Base-by-base conservation (phyloP, 768 basidiomycete species). In the Cubamyces lactineus region DNA sequence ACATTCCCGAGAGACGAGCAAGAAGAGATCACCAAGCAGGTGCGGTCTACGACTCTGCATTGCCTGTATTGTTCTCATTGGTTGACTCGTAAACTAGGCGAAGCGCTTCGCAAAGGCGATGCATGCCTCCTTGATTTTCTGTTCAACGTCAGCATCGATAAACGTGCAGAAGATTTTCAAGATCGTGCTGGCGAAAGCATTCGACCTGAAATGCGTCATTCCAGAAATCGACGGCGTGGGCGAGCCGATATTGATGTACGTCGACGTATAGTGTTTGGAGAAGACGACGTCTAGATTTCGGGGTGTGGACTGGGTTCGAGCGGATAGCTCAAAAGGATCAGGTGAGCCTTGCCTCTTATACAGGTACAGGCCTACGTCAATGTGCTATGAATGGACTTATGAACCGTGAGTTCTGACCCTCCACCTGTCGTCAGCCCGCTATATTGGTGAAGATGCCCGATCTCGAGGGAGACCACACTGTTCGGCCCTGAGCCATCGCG, bases 131-230 rank as follows among this genome's bases (percentile, higher is more conserved):
- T 79, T 99, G 62, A 97, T 99, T 75, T 99, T 98, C 78, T 99
- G 96, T 78, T 98, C 96, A 53, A 99, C 97, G 50, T 93, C 94
- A 50, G 96, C 96, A 66, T 96, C 96, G 63, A 97, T 98, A 80
- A 99, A 99, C 77, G 96, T 99, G 57, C 97, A 99, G 81, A 99
- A 99, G 82, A 96, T 96, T 67, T 96, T 96, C 86, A 96, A 97
- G 82, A 97, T 97, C 75, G 94, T 96, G 47, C 84, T 96, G 52
- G 92, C 94, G 50, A 96, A 98, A 72, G 95, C 96, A 34, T 98
- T 98, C 71, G 97, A 98, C 78, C 85, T 98, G 67, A 98, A 98
- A 84, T 98, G 96, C 72, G 94, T 96, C 68, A 96, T 98, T 68
- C 95, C 96, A 26, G 96, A 98, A 79, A 97, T 98, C 67, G 93